phyloP scores from a whole-genome alignment of 495 filamentous ascomycete genomes.

The Neurospora terricola region DNA sequence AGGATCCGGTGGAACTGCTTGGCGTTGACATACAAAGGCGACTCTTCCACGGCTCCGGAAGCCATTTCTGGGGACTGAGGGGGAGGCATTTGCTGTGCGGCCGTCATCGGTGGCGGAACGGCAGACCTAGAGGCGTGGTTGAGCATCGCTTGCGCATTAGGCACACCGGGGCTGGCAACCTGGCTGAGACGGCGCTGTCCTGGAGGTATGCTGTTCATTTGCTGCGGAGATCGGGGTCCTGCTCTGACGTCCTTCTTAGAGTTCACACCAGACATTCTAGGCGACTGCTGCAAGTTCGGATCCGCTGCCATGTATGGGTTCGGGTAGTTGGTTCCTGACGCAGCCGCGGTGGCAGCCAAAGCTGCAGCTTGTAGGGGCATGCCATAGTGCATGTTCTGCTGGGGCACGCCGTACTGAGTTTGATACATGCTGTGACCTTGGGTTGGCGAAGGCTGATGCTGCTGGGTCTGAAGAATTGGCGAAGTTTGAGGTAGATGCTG shows the following conservation, averaged over 20 bases:
- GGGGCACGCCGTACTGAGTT: slow-evolving; percentile 46
- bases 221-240: slow-evolving; percentile 50
- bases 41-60: slow-evolving; percentile 71
- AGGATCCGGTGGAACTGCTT: slow-evolving; percentile 98
- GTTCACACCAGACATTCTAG: slow-evolving; percentile 39
- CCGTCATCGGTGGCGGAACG: slow-evolving; percentile 38
- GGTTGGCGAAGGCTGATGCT: slow-evolving; percentile 42
- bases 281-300: slow-evolving; percentile 47
- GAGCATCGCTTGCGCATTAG: slow-evolving; percentile 47
- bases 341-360: slow-evolving; percentile 61
- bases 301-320: slow-evolving; percentile 42
- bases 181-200: slow-evolving; percentile 50
- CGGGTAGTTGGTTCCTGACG: slow-evolving; percentile 50
- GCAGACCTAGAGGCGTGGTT: slow-evolving; percentile 37
- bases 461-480: slow-evolving; percentile 52
- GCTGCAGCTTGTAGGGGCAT: slow-evolving; percentile 56
- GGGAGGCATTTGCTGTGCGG: slow-evolving; percentile 42
- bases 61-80: slow-evolving; percentile 79
- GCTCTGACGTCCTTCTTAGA: slow-evolving; percentile 47
- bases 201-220: slow-evolving; percentile 42
- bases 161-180: slow-evolving; percentile 52
- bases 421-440: slow-evolving; percentile 52
- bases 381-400: slow-evolving; percentile 50
- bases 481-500: slow-evolving; percentile 51
- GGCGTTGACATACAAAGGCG: slow-evolving; percentile 93